Evolutionary conservation across 352 stramenopile species (phyloP).

Genomic region (Paralagenidium karlingii): DNA sequence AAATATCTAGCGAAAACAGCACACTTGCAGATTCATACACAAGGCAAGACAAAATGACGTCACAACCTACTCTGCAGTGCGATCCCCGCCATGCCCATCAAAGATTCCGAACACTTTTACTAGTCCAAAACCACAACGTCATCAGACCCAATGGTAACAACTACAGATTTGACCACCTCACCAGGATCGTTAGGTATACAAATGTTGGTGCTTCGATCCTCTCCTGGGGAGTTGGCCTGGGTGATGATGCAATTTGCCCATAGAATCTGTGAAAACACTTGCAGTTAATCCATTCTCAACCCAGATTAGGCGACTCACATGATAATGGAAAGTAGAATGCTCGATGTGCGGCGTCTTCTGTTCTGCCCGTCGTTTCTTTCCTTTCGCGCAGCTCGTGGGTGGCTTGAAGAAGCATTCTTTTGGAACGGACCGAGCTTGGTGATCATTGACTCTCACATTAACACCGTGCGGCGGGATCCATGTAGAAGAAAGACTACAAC

Average conservation of each 20-base stretch:
- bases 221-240: constrained; percentile 42
- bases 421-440: neutral
- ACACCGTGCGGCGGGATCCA: constrained; percentile 26
- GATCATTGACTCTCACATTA: constrained; percentile 1
- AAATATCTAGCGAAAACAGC: constrained; percentile 12
- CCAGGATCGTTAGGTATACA: constrained; percentile 18
- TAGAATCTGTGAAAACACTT: neutral
- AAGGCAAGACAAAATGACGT: neutral
- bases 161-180: too few species aligned
- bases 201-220: constrained; percentile 51
- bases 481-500: constrained; percentile 27
- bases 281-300: neutral
- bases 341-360: constrained; percentile 5
- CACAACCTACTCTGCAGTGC: constrained; percentile 46
- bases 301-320: constrained; percentile 10
- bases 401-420: neutral
- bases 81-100: constrained; percentile 48
- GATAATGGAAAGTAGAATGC: constrained; percentile 42
- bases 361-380: neutral
- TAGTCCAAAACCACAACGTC: too few species aligned
- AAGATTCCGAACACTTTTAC: too few species aligned
- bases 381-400: constrained; percentile 2
- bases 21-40: neutral
- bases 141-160: too few species aligned
- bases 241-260: too few species aligned